These are phyloP conservation scores for Nicotiana undulata DNA, from an alignment of 257 asterid genomes.

Conservation along the genomic window DNA sequence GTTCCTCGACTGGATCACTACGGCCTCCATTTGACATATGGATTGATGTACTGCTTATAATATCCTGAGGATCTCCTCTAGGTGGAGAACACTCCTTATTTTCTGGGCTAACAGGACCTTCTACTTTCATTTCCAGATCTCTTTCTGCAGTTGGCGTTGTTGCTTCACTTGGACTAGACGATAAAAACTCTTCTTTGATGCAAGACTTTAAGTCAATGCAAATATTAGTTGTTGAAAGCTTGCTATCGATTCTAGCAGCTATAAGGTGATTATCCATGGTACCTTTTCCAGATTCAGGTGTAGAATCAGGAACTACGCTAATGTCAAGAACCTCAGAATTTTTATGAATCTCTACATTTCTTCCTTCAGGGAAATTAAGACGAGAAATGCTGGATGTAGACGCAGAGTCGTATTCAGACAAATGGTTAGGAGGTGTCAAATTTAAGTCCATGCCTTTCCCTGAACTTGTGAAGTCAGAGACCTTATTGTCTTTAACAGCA, in stretches of 20 bases:
- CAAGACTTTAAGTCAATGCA: conserved; percentile 26
- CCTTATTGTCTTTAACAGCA: conserved; percentile 14
- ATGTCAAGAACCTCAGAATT: neutral
- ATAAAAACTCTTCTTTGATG: conserved; percentile 16
- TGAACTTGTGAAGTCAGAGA: conserved; percentile 17
- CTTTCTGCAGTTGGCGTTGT: conserved; percentile 7
- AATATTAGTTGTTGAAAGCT: conserved; percentile 13
- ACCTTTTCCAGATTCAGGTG: conserved; percentile 1
- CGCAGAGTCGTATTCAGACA: conserved; percentile 9
- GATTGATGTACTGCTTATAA: conserved; percentile 16
- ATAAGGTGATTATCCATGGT: conserved; percentile 6
- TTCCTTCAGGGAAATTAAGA: neutral
- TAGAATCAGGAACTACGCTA: conserved; percentile 3
- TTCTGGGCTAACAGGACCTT: conserved; percentile 50
- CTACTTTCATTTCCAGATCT: conserved; percentile 45
- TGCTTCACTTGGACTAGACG: neutral
- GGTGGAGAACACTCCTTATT: conserved; percentile 57
- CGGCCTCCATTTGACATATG: conserved; percentile 7
- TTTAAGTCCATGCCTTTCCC: conserved; percentile 35
- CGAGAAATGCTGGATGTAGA: neutral
- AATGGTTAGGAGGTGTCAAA: conserved; percentile 27
- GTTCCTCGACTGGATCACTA: conserved; percentile 5
- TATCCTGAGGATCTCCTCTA: conserved; percentile 41
- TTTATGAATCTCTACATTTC: conserved; percentile 3
- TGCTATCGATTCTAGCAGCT: conserved; percentile 6